Evolutionary conservation across 2,329 filamentous ascomycete genomes (phyloP).

Genomic region (Mycosphaerella sp.): DNA sequence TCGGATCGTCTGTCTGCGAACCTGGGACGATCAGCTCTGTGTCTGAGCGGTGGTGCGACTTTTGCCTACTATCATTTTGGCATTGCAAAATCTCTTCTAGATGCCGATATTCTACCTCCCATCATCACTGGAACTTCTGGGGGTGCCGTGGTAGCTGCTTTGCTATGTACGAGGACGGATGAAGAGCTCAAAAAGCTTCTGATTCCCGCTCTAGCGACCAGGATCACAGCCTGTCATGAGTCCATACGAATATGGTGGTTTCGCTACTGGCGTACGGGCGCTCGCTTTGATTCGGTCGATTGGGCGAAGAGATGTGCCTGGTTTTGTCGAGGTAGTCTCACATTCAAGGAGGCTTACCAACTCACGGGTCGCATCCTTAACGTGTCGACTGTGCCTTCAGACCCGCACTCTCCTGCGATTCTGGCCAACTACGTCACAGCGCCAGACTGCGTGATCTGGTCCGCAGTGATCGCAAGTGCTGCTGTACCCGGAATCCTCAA

Average conservation of each 20-base stretch:
- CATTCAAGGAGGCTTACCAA: constrained; percentile 90
- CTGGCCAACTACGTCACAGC: constrained; percentile 92
- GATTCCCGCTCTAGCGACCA: constrained; percentile 75
- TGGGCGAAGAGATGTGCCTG: constrained; percentile 82
- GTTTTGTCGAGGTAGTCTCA: constrained; percentile 88
- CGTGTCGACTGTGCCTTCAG: constrained; percentile 89
- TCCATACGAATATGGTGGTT: constrained; percentile 65
- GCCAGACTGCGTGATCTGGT: constrained; percentile 98
- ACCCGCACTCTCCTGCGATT: constrained; percentile 87
- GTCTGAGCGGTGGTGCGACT: constrained; percentile 83
- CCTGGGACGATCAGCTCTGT: constrained; percentile 85
- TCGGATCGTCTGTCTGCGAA: constrained; percentile 89
- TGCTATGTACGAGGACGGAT: constrained; percentile 84
- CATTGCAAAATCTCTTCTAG: constrained; percentile 80
- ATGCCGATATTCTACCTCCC: constrained; percentile 76
- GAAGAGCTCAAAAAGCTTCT: constrained; percentile 81
- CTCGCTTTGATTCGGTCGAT: constrained; percentile 85
- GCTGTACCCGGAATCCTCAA: constrained; percentile 95
- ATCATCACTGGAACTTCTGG: constrained; percentile 97
- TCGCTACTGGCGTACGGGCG: constrained; percentile 88
- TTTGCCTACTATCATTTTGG: constrained; percentile 98
- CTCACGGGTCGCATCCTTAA: constrained; percentile 91
- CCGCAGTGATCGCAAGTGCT: constrained; percentile 86
- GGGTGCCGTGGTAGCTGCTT: constrained; percentile 78
- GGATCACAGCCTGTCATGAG: constrained; percentile 81